phyloP scores from a whole-genome alignment of 768 basidiomycete species.

The Mycena leptocephala region DNA sequence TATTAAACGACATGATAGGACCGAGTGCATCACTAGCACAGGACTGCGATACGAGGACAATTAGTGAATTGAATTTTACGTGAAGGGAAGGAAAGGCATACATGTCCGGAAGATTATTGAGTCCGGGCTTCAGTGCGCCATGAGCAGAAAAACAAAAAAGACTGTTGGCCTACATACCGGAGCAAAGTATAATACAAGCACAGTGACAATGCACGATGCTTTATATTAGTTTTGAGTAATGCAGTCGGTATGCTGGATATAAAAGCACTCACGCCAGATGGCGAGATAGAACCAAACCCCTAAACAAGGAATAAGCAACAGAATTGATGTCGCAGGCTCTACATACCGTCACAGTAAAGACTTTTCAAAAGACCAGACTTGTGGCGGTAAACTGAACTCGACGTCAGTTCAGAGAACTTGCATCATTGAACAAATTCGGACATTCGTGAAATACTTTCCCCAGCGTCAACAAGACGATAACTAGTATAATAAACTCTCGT shows the following conservation, averaged over 20 bases:
- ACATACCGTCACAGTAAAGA: slow-evolving; percentile 26
- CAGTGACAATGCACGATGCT: slow-evolving; percentile 9
- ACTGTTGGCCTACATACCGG: background rate
- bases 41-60: slow-evolving; percentile 2
- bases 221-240: background rate
- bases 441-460: slow-evolving; percentile 23
- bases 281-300: slow-evolving; percentile 32
- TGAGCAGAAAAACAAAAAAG: background rate
- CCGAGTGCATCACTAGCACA: slow-evolving; percentile 16
- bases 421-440: background rate
- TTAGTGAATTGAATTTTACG: background rate
- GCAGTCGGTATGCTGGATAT: background rate
- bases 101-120: slow-evolving; percentile 2
- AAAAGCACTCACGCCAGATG: slow-evolving; percentile 16
- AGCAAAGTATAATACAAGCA: background rate
- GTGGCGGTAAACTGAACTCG: background rate
- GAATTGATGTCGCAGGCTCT: background rate
- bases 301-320: background rate
- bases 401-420: background rate
- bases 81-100: background rate
- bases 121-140: background rate
- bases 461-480: slow-evolving; percentile 26
- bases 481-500: background rate
- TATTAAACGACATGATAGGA: slow-evolving; percentile 25
- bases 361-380: slow-evolving; percentile 1